Conservation (phyloP, 768 basidiomycete species). For the Scleroderma citrinum region DNA sequence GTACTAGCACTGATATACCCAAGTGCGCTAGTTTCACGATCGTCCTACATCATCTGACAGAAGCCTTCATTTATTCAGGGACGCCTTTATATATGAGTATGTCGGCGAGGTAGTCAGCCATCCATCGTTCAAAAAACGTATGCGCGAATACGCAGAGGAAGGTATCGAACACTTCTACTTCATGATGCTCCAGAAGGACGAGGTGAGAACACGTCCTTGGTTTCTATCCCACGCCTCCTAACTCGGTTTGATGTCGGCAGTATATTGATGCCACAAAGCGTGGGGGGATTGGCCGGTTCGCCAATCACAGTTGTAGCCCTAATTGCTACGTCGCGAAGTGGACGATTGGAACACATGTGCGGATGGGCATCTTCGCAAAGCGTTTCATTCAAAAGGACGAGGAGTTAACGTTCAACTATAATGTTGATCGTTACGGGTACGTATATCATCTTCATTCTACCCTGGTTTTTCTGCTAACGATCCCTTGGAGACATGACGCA, state of each 20-base stretch:
- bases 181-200: conserved; percentile 98
- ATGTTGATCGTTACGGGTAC: conserved; percentile 98
- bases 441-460: conserved; percentile 20
- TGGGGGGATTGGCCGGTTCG: conserved; percentile 94
- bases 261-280: conserved; percentile 98
- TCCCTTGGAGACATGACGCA: conserved; percentile 69
- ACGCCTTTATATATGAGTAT: conserved; percentile 94
- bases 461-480: background rate
- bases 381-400: conserved; percentile 70
- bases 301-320: conserved; percentile 96
- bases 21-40: conserved; percentile 44
- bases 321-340: conserved; percentile 99
- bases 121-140: conserved; percentile 82
- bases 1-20: conserved; percentile 61
- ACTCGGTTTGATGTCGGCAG: conserved; percentile 32
- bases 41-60: background rate
- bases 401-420: conserved; percentile 98
- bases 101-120: conserved; percentile 94
- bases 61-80: conserved; percentile 47
- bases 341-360: conserved; percentile 82
- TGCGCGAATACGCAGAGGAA: conserved; percentile 89
- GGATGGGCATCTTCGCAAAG: conserved; percentile 98
- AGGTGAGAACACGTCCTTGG: conserved; percentile 48
- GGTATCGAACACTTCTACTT: conserved; percentile 98
- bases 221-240: background rate